These are phyloP conservation scores for Wickerhamiella lipophila DNA, from an alignment of 805 yeast species.

Conservation along the genomic window DNA sequence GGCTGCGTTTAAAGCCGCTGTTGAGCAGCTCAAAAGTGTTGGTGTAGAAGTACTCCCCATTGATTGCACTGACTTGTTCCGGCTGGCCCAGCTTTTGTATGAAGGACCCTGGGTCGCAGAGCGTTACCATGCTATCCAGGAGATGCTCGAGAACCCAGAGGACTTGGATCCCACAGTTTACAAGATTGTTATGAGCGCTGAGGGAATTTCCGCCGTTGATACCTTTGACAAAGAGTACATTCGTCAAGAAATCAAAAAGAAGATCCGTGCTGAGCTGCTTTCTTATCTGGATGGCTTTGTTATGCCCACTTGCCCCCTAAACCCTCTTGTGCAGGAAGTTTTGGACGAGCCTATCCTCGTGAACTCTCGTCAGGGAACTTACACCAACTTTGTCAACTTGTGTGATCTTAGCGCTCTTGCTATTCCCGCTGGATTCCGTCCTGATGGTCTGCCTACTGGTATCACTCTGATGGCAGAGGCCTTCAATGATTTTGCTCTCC, in stretches of 20 bases:
- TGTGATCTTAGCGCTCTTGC: constrained; percentile 90
- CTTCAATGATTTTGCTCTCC: constrained; percentile 77
- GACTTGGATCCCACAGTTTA: constrained; percentile 76
- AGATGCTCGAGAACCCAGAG: constrained; percentile 57
- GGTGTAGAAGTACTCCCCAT: constrained; percentile 51
- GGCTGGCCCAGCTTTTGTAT: constrained; percentile 74
- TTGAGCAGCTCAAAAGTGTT: constrained; percentile 37
- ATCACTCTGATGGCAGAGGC: constrained; percentile 70
- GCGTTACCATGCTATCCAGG: constrained; percentile 71
- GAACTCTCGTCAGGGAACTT: constrained; percentile 92
- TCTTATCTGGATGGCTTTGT: constrained; percentile 57
- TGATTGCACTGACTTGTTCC: constrained; percentile 65
- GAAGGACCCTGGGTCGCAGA: constrained; percentile 99
- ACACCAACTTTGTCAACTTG: constrained; percentile 91
- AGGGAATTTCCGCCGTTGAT: constrained; percentile 65
- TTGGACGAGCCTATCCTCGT: constrained; percentile 64
- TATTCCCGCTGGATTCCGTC: constrained; percentile 77
- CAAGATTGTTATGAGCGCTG: constrained; percentile 66
- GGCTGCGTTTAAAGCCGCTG: constrained; percentile 48
- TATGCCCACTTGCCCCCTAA: constrained; percentile 90
- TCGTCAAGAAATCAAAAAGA: constrained; percentile 65
- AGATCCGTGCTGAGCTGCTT: constrained; percentile 40
- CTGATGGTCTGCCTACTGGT: constrained; percentile 84
- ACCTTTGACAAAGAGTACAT: constrained; percentile 77
- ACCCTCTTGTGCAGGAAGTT: constrained; percentile 67